These are phyloP conservation scores for Lichtheimia hyalospora DNA, from an alignment of 371 early-diverging fungal species.

Conservation along the genomic window DNA sequence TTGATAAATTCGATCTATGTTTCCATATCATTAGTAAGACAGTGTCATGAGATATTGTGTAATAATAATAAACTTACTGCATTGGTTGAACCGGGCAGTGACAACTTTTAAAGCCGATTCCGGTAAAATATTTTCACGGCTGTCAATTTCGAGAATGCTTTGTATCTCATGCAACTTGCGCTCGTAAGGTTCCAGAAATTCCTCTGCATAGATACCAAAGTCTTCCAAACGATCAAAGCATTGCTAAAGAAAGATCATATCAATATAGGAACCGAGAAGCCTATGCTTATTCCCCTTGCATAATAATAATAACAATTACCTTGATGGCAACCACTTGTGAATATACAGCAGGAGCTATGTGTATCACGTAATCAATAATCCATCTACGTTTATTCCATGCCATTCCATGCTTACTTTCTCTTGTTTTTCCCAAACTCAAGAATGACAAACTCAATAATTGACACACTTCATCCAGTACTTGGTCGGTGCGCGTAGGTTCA, in stretches of 20 bases:
- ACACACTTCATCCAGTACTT: constrained; percentile 73
- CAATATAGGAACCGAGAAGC: neutral
- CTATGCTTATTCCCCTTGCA: neutral
- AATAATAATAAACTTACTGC: constrained; percentile 26
- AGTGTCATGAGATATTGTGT: neutral
- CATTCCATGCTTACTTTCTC: constrained; percentile 51
- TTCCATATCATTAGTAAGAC: neutral
- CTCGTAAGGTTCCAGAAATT: constrained; percentile 38
- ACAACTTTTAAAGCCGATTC: constrained; percentile 35
- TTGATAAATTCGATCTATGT: constrained; percentile 30
- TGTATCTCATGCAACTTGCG: constrained; percentile 39
- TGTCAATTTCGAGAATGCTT: constrained; percentile 30
- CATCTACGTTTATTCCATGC: no score
- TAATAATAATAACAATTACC: constrained; percentile 45
- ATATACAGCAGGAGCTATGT: constrained; percentile 67
- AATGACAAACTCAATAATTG: constrained; percentile 78
- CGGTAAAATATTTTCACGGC: constrained; percentile 22
- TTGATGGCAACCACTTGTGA: constrained; percentile 77
- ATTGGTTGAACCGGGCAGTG: constrained; percentile 35
- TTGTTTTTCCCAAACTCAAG: constrained; percentile 74
- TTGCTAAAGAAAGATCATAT: constrained; percentile 47
- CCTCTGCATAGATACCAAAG: constrained; percentile 65
- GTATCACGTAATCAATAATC: neutral
- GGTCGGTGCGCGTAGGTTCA: constrained; percentile 65
- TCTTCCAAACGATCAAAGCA: constrained; percentile 70